Conservation (phyloP, 305 asterid genomes). For the Caryopteris hybrid region DNA sequence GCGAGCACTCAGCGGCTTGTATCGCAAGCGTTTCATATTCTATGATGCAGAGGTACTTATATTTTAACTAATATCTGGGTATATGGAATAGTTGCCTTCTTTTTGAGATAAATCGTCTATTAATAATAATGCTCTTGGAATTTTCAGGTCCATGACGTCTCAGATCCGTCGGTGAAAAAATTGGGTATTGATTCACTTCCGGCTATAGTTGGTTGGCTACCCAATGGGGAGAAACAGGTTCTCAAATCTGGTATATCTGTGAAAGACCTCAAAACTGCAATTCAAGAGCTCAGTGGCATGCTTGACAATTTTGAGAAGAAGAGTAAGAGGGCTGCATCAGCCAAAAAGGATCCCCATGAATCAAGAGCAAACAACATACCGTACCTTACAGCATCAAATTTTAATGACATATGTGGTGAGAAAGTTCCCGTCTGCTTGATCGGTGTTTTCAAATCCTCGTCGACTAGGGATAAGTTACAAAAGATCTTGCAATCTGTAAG, state of each 20-base stretch:
- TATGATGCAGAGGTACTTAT: conserved; percentile 70
- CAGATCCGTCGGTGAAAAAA: conserved; percentile 51
- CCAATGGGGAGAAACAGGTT: conserved; percentile 74
- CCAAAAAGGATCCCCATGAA: conserved; percentile 31
- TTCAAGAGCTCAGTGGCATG: conserved; percentile 68
- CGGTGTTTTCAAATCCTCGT: conserved; percentile 72
- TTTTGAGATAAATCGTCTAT: background rate
- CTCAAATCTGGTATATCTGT: conserved; percentile 70
- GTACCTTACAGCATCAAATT: conserved; percentile 58
- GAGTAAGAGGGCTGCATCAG: conserved; percentile 57
- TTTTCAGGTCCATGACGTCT: conserved; percentile 59
- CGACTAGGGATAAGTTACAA: conserved; percentile 52
- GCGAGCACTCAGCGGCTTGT: conserved; percentile 87
- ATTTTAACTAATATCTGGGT: background rate
- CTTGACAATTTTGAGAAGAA: conserved; percentile 69
- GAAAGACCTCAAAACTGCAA: conserved; percentile 65
- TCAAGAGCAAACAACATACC: conserved; percentile 42
- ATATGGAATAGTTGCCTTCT: background rate
- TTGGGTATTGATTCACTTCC: conserved; percentile 81
- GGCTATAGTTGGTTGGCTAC: conserved; percentile 78
- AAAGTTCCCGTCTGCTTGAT: conserved; percentile 74
- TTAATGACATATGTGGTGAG: conserved; percentile 58
- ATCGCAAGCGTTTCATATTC: conserved; percentile 57
- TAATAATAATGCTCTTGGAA: background rate
- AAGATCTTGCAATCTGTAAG: conserved; percentile 64